These are phyloP conservation scores for Zopfochytrium polystomum DNA, from an alignment of 371 early-diverging fungal species.

Conservation along the genomic window DNA sequence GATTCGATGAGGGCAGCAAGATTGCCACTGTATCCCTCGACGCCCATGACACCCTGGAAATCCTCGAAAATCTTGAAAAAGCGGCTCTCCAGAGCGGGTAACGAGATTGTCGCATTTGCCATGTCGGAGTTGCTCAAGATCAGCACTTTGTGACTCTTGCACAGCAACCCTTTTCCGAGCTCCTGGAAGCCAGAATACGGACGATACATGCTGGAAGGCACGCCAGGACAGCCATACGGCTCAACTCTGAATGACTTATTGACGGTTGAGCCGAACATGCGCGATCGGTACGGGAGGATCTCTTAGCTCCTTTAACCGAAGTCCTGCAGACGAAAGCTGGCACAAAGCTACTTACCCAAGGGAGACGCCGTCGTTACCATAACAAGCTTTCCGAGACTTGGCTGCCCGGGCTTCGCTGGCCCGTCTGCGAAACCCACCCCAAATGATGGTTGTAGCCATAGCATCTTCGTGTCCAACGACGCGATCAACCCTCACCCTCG, in stretches of 20 bases:
- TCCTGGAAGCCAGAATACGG: slow-evolving; percentile 96
- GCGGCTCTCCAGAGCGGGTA: slow-evolving; percentile 35
- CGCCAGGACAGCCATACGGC: slow-evolving; percentile 91
- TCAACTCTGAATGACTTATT: slow-evolving; percentile 76
- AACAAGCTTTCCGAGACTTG: slow-evolving; percentile 88
- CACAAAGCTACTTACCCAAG: slow-evolving; percentile 43
- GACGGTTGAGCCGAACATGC: slow-evolving; percentile 88
- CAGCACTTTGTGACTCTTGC: no score
- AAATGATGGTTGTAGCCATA: slow-evolving; percentile 39
- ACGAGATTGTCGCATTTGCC: neutral
- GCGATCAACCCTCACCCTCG: slow-evolving; percentile 94
- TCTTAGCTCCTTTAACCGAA: neutral
- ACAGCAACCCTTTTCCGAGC: slow-evolving; percentile 34
- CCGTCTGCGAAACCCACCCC: slow-evolving; percentile 51
- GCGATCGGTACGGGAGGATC: slow-evolving; percentile 48
- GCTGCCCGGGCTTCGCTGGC: slow-evolving; percentile 71
- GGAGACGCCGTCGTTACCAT: slow-evolving; percentile 78
- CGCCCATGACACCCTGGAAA: slow-evolving; percentile 80
- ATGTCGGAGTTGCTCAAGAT: neutral
- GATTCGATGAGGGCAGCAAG: slow-evolving; percentile 68
- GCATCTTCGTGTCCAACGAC: slow-evolving; percentile 90
- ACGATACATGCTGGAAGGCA: slow-evolving; percentile 93
- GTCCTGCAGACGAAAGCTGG: slow-evolving; percentile 64
- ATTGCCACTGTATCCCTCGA: slow-evolving; percentile 74
- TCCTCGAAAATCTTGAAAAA: slow-evolving; percentile 69